A percentile compares a stretch with the other conserved stretches of the same genome.
Conservation (phyloP, 2,329 filamentous ascomycete genomes). For the Plectosphaerella plurivora region DNA sequence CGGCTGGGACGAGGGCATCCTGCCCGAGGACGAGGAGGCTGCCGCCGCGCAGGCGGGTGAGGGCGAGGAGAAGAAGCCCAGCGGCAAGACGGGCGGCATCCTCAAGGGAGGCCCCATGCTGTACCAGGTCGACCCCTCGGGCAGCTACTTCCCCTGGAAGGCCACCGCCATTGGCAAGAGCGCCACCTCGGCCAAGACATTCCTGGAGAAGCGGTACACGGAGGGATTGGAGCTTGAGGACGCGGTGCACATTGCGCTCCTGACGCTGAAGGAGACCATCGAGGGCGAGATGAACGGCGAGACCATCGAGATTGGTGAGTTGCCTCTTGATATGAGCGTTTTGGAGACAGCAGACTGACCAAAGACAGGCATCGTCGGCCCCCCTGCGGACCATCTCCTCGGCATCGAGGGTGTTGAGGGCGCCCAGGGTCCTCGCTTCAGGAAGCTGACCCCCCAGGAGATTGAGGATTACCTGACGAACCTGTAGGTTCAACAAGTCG, state of each 20-base stretch:
- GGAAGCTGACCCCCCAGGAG: slow-evolving; percentile 93
- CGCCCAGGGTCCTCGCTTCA: slow-evolving; percentile 79
- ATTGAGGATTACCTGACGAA: slow-evolving; percentile 99
- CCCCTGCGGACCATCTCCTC: slow-evolving; percentile 87
- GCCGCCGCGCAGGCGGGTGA: slow-evolving; percentile 52
- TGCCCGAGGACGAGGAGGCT: slow-evolving; percentile 72
- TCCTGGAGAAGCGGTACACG: slow-evolving; percentile 98
- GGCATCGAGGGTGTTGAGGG: slow-evolving; percentile 87
- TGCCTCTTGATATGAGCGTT: background rate
- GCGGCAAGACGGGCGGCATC: slow-evolving; percentile 89
- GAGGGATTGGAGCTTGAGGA: slow-evolving; percentile 96
- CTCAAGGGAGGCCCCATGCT: slow-evolving; percentile 94
- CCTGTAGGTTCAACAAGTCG: slow-evolving; percentile 56
- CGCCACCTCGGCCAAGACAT: slow-evolving; percentile 96
- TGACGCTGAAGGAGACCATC: slow-evolving; percentile 98
- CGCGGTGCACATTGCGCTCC: slow-evolving; percentile 93
- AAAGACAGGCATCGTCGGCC: slow-evolving; percentile 78
- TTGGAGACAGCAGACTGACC: slow-evolving; percentile 11
- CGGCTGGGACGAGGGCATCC: slow-evolving; percentile 95
- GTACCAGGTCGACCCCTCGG: slow-evolving; percentile 98
- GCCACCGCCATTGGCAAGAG: slow-evolving; percentile 98
- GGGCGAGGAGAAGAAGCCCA: slow-evolving; percentile 69
- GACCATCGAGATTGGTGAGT: slow-evolving; percentile 92
- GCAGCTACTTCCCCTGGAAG: slow-evolving; percentile 99
- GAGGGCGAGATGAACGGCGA: slow-evolving; percentile 99